Base-by-base conservation (phyloP, 2,329 filamentous ascomycete species). In the Penicillium glabrum region DNA sequence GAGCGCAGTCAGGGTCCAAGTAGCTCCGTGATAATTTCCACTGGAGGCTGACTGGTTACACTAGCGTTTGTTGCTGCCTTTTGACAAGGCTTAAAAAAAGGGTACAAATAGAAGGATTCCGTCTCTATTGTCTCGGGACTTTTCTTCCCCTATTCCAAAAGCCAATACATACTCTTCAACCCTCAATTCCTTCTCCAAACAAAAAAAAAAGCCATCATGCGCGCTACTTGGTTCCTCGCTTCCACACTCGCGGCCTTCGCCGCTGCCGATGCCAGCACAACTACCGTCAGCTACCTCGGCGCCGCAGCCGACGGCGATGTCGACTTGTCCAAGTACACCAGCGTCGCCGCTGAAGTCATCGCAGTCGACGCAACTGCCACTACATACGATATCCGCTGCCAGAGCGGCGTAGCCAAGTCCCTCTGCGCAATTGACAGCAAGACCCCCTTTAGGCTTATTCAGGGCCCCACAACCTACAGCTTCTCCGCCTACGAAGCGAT, bases 391-490 rank as follows among this genome's bases (percentile, higher is more conserved):
- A 26, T 50, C 23, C 47, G 47, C 23, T 50, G 47, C 33, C 21
- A 39, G 6, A 19, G 21, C n/a, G 47, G 35, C 24, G 47, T 33
- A 39, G 16, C 23, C 21, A 27, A 8, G 19, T 13, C 39, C 9
- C 21, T 39, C 14, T 50, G 47, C 35, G 23, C 23, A 11, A 50
- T 50, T 14, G 24, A 41, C 33, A 50, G 35, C 47, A 27, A 27
- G 47, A 50, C 47, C 19, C 56, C 59, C 6, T 37, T 45, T 13
- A 61, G 49, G 24, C 3, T 61, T 6, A 27, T 59, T 16, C 59
- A 61, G 46, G 59, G 59, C n/a, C 46, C 47, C 19, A 23, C 26
- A 24, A 61, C 59, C 7, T 59, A 27, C 31, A 57, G 53, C 49
- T 9, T 49, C 19, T 53, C 46, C 5, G 13, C 46, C 5, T 16